Percentiles rank a stretch among this genome's conserved stretches.
Conservation (phyloP, 176 grass and related monocot species). For the Bonia amplexicaulis region DNA sequence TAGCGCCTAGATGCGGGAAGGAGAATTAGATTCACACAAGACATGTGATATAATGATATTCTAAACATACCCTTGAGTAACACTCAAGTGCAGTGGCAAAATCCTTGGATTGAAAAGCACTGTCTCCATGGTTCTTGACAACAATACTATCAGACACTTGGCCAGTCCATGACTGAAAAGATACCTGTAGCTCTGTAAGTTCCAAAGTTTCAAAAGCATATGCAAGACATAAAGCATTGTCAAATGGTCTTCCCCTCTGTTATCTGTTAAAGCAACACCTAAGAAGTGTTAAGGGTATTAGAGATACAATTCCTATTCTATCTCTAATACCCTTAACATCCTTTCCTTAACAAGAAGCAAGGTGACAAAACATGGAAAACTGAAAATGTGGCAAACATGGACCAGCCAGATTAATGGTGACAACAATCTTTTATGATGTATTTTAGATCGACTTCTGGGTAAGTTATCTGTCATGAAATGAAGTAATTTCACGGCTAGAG, state of each 20-base stretch:
- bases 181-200: constrained; percentile 42
- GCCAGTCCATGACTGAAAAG: constrained; percentile 78
- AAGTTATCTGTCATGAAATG: neutral
- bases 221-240: constrained; percentile 8
- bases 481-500: neutral
- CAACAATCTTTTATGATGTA: neutral
- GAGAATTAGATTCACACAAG: neutral
- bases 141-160: constrained; percentile 63
- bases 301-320: too few species aligned
- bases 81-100: constrained; percentile 53
- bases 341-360: too few species aligned
- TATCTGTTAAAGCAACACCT: neutral
- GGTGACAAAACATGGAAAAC: neutral
- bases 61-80: constrained; percentile 63
- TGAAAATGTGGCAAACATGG: neutral
- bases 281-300: too few species aligned
- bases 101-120: constrained; percentile 75
- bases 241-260: neutral
- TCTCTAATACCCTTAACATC: too few species aligned
- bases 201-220: constrained; percentile 8
- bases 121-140: constrained; percentile 62
- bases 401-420: neutral
- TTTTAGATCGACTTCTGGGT: neutral
- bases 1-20: neutral
- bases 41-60: neutral